Evolutionary conservation across 495 filamentous ascomycete species (phyloP), one percentile per base, ranked within the genome.

Genomic region (Delitschia confertaspora): DNA sequence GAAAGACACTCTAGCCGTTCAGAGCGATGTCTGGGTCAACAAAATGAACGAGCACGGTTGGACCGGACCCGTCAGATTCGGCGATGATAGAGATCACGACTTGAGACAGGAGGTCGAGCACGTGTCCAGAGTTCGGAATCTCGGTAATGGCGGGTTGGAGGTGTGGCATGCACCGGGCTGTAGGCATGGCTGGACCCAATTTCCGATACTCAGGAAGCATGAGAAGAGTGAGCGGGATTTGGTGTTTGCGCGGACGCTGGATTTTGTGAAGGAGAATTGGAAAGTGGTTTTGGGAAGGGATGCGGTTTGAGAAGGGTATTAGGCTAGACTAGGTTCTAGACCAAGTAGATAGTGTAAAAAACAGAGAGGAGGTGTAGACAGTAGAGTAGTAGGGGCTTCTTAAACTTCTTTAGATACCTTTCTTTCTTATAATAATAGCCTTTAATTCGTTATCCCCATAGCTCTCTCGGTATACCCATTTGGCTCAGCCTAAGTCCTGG

Each of bases 101-200:
- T 57, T 36, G 42, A 18, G 44, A n/a, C 45, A 51, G 10, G 33
- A 49, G 18, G 40, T 27, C 6, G 32, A 48, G 35, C n/a, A n/a
- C n/a, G n/a, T n/a, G n/a, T n/a, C n/a, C n/a, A n/a, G n/a, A n/a
- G n/a, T n/a, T n/a, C n/a, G n/a, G n/a, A n/a, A n/a, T n/a, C n/a
- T n/a, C n/a, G n/a, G n/a, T n/a, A 48, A 46, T 37, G 42, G 43
- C 4, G 52, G 53, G 5, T 23, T 64, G 30, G 53, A 59, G 26
- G 49, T 58, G 4, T 53, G 52, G 55, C 54, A 59, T 24, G 53
- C 53, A 16, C 47, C 49, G 10, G 50, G 45, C 8, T 57, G 61
- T 19, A 46, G 49, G 42, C 61, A 64, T 47, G 61, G 61, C 17
- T 64, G 61, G 61, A 63, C 61, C 11, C 51, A 53, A 42, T 61